phyloP scores from a whole-genome alignment of 345 rosid species.

The Punica granatum region DNA sequence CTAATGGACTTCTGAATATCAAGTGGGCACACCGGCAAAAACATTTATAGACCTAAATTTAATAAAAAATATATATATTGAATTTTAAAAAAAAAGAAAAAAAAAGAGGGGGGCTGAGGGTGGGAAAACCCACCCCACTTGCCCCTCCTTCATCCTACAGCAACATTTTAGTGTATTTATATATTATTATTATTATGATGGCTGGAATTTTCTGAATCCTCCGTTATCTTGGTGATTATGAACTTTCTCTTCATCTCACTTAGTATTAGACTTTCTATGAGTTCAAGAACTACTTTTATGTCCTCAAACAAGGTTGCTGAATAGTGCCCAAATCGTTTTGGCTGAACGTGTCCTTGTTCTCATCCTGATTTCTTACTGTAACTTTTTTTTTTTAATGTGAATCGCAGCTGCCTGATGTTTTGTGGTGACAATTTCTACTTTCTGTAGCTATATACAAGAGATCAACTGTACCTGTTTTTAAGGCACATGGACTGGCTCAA shows the following conservation, averaged over 20 bases:
- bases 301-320: not conserved
- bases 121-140: too few relatives aligned
- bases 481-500: constrained; percentile 84
- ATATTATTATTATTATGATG: too few relatives aligned
- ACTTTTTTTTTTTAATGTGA: not conserved
- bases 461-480: constrained; percentile 77
- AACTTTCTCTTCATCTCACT: not conserved
- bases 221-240: not conserved
- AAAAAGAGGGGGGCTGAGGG: too few relatives aligned
- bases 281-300: not conserved
- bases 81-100: too few relatives aligned
- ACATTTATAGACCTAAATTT: too few relatives aligned
- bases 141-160: too few relatives aligned
- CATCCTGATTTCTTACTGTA: not conserved
- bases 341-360: not conserved
- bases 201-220: not conserved
- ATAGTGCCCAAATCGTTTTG: not conserved
- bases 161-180: too few relatives aligned
- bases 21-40: too few relatives aligned
- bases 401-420: not conserved
- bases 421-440: constrained; percentile 9
- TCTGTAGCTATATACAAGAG: constrained; percentile 74
- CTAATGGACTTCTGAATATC: too few relatives aligned
- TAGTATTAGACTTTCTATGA: too few relatives aligned
- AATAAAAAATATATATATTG: too few relatives aligned